Percentiles rank a stretch among this genome's conserved stretches.
Conservation (phyloP, 2,329 filamentous ascomycete species). For the Fusarium sp. region DNA sequence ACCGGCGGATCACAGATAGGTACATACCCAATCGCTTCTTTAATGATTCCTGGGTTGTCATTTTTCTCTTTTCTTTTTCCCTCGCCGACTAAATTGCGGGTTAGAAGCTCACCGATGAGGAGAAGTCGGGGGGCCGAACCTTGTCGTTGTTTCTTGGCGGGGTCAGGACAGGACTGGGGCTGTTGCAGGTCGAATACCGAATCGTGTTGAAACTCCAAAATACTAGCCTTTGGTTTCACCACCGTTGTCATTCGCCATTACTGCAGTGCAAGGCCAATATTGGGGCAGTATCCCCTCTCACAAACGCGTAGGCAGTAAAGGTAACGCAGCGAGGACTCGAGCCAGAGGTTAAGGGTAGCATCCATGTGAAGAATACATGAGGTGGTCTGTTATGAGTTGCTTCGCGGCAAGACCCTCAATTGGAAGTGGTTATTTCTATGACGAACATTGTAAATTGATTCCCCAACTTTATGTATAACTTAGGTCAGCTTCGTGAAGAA, state of each 20-base stretch:
- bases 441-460: too few species aligned
- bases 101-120: slow-evolving; percentile 9
- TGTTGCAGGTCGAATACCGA: neutral
- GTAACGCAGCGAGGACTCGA: neutral
- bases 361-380: neutral
- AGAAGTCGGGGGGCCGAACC: neutral
- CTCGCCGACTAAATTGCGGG: slow-evolving; percentile 18
- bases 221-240: slow-evolving; percentile 21
- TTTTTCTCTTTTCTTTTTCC: slow-evolving; percentile 30
- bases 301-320: slow-evolving; percentile 1
- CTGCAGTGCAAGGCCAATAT: slow-evolving; percentile 26
- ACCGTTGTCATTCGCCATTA: slow-evolving; percentile 15
- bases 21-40: slow-evolving; percentile 15
- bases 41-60: neutral
- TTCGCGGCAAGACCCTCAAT: neutral
- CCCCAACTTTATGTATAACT: neutral
- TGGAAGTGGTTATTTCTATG: neutral
- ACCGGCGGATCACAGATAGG: slow-evolving; percentile 6
- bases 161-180: neutral
- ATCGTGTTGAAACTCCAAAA: slow-evolving; percentile 3
- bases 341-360: slow-evolving; percentile 9
- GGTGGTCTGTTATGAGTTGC: neutral
- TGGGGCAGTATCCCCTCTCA: slow-evolving; percentile 1
- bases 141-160: neutral
- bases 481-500: neutral